phyloP scores from a whole-genome alignment of 768 basidiomycete species.

The Crassisporium funariophilum region DNA sequence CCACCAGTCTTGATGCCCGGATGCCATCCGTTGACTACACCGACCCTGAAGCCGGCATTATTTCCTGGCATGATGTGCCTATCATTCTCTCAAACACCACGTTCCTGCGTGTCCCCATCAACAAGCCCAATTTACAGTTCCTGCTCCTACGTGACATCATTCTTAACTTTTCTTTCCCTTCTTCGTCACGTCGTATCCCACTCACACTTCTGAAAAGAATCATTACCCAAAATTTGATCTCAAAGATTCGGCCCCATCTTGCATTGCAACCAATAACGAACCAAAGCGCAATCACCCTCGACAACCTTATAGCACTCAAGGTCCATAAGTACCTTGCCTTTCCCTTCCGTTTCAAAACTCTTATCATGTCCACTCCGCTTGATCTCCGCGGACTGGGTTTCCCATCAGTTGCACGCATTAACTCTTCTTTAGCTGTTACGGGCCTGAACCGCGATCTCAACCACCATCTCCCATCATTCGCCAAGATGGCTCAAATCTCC shows the following conservation, averaged over 20 bases:
- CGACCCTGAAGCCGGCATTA: slow-evolving; percentile 5
- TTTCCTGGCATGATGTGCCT: no score
- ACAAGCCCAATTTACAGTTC: slow-evolving; percentile 16
- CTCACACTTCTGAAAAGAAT: slow-evolving; percentile 23
- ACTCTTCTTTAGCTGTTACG: slow-evolving; percentile 13
- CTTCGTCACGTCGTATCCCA: slow-evolving; percentile 8
- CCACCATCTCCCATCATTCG: slow-evolving; percentile 22
- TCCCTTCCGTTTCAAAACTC: not conserved
- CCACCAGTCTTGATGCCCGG: not conserved
- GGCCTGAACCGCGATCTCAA: slow-evolving; percentile 23
- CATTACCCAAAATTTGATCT: slow-evolving; percentile 21
- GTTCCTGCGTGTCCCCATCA: slow-evolving; percentile 22
- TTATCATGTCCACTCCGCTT: not conserved
- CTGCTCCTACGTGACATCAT: slow-evolving; percentile 17
- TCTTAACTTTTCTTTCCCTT: slow-evolving; percentile 23
- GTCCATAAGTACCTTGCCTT: not conserved
- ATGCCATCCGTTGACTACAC: not conserved
- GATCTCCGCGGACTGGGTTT: slow-evolving; percentile 16
- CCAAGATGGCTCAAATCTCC: slow-evolving; percentile 14
- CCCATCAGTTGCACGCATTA: slow-evolving; percentile 15
- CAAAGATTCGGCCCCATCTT: slow-evolving; percentile 15
- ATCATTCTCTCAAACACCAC: slow-evolving; percentile 14
- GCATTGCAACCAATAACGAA: slow-evolving; percentile 25
- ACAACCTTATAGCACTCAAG: not conserved
- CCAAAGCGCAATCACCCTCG: slow-evolving; percentile 7